A percentile compares a stretch with the other conserved stretches of the same genome.
phyloP scores from a whole-genome alignment of 164 flowering plant genomes.

The Aristolochia californica region DNA sequence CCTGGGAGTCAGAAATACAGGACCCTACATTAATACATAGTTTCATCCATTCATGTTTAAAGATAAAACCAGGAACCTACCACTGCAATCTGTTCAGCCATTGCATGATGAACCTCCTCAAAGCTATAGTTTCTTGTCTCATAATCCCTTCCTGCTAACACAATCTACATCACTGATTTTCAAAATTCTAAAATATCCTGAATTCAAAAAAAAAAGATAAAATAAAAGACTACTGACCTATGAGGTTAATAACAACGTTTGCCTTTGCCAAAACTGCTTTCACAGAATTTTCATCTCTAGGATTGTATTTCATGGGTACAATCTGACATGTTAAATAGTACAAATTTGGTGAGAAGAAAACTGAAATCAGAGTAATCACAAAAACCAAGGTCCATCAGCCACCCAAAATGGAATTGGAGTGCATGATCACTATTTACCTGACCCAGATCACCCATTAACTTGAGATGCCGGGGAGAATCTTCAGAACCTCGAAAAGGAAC shows the following conservation, averaged over 20 bases:
- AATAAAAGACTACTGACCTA: conserved; percentile 36
- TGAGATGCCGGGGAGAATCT: conserved; percentile 89
- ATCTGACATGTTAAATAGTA: conserved; percentile 34
- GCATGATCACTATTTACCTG: conserved; percentile 37
- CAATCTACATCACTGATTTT: too few relatives aligned
- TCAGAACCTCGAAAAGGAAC: conserved; percentile 97
- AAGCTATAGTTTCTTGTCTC: conserved; percentile 91
- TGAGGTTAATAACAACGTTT: conserved; percentile 91
- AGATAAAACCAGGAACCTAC: conserved; percentile 27
- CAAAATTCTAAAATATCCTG: too few relatives aligned
- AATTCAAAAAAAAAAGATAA: background rate
- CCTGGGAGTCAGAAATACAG: too few relatives aligned
- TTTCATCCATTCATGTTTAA: background rate
- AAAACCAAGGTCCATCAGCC: background rate
- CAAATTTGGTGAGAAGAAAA: background rate
- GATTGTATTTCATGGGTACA: conserved; percentile 93
- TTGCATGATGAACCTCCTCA: conserved; percentile 78
- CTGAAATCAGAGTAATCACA: background rate
- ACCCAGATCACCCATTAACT: conserved; percentile 98
- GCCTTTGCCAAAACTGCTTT: conserved; percentile 99
- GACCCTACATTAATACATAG: too few relatives aligned
- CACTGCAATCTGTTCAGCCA: conserved; percentile 81
- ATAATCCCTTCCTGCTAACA: conserved; percentile 71
- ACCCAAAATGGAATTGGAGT: background rate
- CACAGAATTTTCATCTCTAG: conserved; percentile 83